Evolutionary conservation across 176 grass and related monocot species (phyloP).

Genomic region (Chrysopogon serrulatus): DNA sequence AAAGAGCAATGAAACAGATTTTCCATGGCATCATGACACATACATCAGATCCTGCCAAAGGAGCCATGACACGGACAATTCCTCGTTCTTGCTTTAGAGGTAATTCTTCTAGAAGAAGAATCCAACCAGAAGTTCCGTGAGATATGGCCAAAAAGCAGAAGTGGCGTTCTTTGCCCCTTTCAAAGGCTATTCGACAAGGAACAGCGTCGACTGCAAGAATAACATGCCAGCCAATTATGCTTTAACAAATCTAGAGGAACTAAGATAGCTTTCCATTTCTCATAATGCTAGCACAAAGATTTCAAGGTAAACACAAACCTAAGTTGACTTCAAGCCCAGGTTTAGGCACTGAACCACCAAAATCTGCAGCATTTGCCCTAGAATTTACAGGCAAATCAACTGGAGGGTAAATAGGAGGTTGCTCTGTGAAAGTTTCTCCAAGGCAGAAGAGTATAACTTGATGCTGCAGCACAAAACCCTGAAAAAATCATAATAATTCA

Average conservation of each 20-base stretch:
- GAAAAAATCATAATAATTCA: conserved; percentile 33
- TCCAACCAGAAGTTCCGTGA: conserved; percentile 75
- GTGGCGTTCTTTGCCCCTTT: conserved; percentile 92
- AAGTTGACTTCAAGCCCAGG: conserved; percentile 79
- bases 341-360: conserved; percentile 62
- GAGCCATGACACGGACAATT: conserved; percentile 72
- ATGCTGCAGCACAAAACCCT: conserved; percentile 93
- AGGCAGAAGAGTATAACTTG: conserved; percentile 88
- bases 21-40: conserved; percentile 30
- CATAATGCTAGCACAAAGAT: conserved; percentile 12
- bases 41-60: conserved; percentile 95
- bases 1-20: conserved; percentile 18
- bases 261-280: neutral
- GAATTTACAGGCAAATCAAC: conserved; percentile 49
- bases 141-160: conserved; percentile 79
- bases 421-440: conserved; percentile 73
- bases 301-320: conserved; percentile 42
- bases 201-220: conserved; percentile 60
- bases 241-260: conserved; percentile 14
- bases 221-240: conserved; percentile 7
- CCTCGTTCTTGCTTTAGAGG: conserved; percentile 69
- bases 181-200: conserved; percentile 98
- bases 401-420: conserved; percentile 48
- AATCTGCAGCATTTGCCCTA: conserved; percentile 41
- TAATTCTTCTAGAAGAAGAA: conserved; percentile 91